phyloP scores from a whole-genome alignment of 768 basidiomycete species.

The Pholiota microspora region DNA sequence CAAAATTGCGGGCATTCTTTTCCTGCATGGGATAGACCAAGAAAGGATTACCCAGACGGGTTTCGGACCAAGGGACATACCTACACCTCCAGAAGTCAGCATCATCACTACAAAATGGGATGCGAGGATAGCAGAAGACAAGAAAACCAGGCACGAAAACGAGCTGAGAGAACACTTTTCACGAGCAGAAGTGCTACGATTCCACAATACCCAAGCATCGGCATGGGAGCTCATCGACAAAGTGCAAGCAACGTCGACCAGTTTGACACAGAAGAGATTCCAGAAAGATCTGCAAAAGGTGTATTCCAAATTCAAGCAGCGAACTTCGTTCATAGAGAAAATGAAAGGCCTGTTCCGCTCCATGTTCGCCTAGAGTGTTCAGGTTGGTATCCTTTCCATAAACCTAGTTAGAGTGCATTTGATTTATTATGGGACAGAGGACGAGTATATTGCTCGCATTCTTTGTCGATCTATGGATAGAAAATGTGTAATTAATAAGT shows the following conservation, averaged over 20 bases:
- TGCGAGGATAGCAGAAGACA: background rate
- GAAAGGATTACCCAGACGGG: background rate
- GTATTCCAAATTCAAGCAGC: background rate
- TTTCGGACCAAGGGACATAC: background rate
- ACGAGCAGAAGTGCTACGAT: background rate
- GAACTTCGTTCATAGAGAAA: background rate
- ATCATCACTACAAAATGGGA: background rate
- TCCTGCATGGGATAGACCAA: background rate
- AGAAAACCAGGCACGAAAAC: background rate
- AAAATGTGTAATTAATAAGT: too few relatives aligned
- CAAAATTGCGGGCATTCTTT: background rate
- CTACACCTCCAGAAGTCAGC: background rate
- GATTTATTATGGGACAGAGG: too few relatives aligned
- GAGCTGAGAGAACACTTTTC: background rate
- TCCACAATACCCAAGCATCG: background rate
- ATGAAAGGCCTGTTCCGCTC: background rate
- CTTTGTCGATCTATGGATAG: too few relatives aligned
- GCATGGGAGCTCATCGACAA: background rate
- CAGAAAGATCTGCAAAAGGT: background rate
- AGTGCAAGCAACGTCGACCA: background rate
- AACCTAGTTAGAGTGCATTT: too few relatives aligned
- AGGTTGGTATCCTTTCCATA: too few relatives aligned
- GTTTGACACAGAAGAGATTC: background rate
- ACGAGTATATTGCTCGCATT: too few relatives aligned
- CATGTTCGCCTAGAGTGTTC: background rate